A percentile compares a stretch with the other conserved stretches of the same genome.
Evolutionary conservation across 2,329 filamentous ascomycete species (phyloP).

Genomic region (Cryphonectria carpinicola): DNA sequence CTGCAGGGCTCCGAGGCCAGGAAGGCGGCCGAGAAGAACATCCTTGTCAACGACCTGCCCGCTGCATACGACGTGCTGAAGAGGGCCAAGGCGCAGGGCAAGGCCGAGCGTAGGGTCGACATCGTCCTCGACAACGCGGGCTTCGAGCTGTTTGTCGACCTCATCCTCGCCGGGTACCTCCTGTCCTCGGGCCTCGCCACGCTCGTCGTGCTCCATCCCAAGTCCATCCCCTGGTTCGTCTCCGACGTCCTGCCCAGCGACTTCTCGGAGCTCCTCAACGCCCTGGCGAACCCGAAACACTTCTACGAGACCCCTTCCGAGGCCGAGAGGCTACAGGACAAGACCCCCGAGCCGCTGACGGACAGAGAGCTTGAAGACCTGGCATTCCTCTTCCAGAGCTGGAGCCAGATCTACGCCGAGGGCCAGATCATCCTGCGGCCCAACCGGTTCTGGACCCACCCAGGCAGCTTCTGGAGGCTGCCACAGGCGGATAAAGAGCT

Average conservation of each 20-base stretch:
- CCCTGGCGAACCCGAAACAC: constrained; percentile 72
- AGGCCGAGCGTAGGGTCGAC: constrained; percentile 76
- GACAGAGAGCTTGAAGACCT: constrained; percentile 71
- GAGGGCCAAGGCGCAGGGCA: constrained; percentile 33
- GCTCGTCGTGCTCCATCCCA: constrained; percentile 85
- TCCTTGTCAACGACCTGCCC: constrained; percentile 82
- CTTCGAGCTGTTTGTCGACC: constrained; percentile 95
- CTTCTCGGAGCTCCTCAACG: constrained; percentile 80
- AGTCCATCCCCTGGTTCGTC: constrained; percentile 97
- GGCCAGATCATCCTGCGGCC: constrained; percentile 82
- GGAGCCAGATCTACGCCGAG: constrained; percentile 78
- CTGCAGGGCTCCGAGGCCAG: constrained; percentile 87
- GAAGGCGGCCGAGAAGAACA: constrained; percentile 87
- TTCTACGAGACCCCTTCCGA: constrained; percentile 81
- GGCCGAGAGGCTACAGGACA: constrained; percentile 62
- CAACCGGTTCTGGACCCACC: constrained; percentile 89
- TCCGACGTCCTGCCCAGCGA: constrained; percentile 90
- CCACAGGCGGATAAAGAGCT: constrained; percentile 70
- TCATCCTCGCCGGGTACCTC: constrained; percentile 89
- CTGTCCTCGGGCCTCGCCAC: constrained; percentile 85
- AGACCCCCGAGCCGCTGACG: constrained; percentile 63
- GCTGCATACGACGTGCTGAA: constrained; percentile 36
- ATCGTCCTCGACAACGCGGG: constrained; percentile 97
- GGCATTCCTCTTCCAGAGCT: constrained; percentile 78
- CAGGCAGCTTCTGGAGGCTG: constrained; percentile 86